Base-by-base conservation (phyloP, 176 grass and related monocot genomes). In the Lolium multiflorum region DNA sequence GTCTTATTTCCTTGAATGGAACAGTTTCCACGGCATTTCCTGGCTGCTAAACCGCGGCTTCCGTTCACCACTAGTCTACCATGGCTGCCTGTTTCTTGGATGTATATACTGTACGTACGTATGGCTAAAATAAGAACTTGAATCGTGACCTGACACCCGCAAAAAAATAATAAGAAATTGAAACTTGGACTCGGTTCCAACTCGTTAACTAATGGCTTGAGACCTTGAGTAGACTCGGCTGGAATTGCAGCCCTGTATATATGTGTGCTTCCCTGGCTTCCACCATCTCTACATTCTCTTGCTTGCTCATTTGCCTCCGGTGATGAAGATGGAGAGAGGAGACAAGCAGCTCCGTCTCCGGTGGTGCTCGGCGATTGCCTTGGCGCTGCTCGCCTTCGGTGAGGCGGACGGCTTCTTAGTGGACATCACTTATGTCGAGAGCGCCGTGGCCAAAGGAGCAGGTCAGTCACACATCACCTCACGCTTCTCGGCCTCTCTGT, bases 391-490 rank as follows among this genome's bases (percentile, higher is more conserved):
- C 61, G 75, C 37, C 39, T 8, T 88, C 15, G 80, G 83, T 11
- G 8, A 46, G 7, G 88, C 52, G 71, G 73, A 79, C 72, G 90
- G 81, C 69, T 21, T 72, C 2, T 72, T 91, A 26, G 92, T 94
- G 67, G 74, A 89, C 41, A 92, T 97, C 63, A 93, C 92, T 20
- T 64, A 88, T n/a, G 76, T 94, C 5, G 59, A 85, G 17, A 78
- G 75, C 86, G 95, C 95, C 4, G 85, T 92, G 43, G 88, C 83
- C 52, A 92, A 93, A 92, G 92, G 95, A 88, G 90, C 95, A 84
- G 95, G 95, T 94, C 51, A 59, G 84, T 73, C 20, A 24, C 37
- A 41, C 15, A 18, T 31, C 25, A 37, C n/a, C 20, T 25, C 26
- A 7, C 4, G 31, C 60, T 76, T 28, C 52, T 41, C 44, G 2